A percentile compares a stretch with the other conserved stretches of the same genome.
Evolutionary conservation across 495 filamentous ascomycete species (phyloP).

Genomic region (Aspergillus avenaceus): DNA sequence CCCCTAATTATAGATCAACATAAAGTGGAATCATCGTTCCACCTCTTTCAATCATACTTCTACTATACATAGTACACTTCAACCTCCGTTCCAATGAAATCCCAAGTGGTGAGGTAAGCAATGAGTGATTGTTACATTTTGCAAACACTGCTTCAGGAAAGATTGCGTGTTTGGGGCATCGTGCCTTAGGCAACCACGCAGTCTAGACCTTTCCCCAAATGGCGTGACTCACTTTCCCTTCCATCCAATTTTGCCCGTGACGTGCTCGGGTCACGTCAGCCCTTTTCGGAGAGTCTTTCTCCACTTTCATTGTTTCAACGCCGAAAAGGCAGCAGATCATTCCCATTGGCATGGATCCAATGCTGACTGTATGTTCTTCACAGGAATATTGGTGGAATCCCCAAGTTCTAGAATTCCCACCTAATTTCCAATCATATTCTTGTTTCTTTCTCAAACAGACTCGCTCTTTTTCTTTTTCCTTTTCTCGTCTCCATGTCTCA

Average conservation of each 20-base stretch:
- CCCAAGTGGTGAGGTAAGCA: constrained; percentile 21
- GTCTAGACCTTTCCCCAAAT: constrained; percentile 10
- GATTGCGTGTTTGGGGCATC: constrained; percentile 12
- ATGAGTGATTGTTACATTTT: background rate
- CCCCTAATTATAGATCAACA: constrained; percentile 1
- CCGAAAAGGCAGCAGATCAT: background rate
- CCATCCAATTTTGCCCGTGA: background rate
- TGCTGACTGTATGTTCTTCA: constrained; percentile 1
- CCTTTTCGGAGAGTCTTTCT: constrained; percentile 1
- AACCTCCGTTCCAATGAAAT: no score
- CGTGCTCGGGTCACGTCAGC: constrained; percentile 11
- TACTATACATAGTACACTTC: background rate
- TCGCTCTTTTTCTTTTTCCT: background rate
- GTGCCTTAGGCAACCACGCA: constrained; percentile 5
- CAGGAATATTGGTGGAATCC: background rate
- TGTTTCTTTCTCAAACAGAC: no score
- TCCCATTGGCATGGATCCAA: background rate
- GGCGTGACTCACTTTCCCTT: constrained; percentile 10
- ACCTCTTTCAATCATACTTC: background rate
- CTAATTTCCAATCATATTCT: constrained; percentile 2
- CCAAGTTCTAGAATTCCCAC: constrained; percentile 11
- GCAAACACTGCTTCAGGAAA: background rate
- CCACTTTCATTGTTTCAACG: background rate
- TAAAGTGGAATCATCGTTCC: background rate
- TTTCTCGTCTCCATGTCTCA: background rate